Evolutionary conservation across 176 grass and related monocot species (phyloP).

Genomic region (Metroxylon sagu): DNA sequence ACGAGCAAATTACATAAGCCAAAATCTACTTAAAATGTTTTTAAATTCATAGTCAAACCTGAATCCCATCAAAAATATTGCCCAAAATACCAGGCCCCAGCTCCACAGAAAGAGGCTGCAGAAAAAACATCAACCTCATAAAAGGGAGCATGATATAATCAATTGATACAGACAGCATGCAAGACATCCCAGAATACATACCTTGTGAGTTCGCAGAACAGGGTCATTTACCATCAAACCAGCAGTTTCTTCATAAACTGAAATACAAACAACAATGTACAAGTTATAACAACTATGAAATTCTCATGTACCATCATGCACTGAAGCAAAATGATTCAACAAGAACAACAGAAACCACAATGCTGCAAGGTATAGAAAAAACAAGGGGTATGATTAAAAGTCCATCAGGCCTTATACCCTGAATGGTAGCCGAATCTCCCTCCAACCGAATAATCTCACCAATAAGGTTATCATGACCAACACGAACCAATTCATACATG

Average conservation of each 20-base stretch:
- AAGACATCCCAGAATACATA: not conserved
- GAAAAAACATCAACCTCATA: not conserved
- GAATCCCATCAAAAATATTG: not conserved
- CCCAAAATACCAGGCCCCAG: slow-evolving; percentile 28
- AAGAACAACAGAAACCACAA: not conserved
- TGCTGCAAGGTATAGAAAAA: not conserved
- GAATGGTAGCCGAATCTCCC: slow-evolving; percentile 44
- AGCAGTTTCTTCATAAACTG: slow-evolving; percentile 62
- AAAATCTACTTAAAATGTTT: not conserved
- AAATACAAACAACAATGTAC: not conserved
- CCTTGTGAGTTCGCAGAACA: slow-evolving; percentile 49
- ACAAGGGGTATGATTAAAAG: not conserved
- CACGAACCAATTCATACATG: slow-evolving; percentile 55
- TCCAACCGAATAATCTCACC: slow-evolving; percentile 53
- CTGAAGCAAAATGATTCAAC: not conserved
- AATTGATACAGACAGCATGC: not conserved
- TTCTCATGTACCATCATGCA: too few species aligned
- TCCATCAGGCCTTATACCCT: not conserved
- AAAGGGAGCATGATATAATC: not conserved
- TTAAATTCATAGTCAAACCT: not conserved
- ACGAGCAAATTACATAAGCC: not conserved
- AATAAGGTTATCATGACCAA: slow-evolving; percentile 41
- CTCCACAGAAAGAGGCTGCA: slow-evolving; percentile 39
- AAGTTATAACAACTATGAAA: too few species aligned
- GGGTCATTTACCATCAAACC: slow-evolving; percentile 58